phyloP scores from a whole-genome alignment of 768 basidiomycete species.

The Lactifluus piperatus region DNA sequence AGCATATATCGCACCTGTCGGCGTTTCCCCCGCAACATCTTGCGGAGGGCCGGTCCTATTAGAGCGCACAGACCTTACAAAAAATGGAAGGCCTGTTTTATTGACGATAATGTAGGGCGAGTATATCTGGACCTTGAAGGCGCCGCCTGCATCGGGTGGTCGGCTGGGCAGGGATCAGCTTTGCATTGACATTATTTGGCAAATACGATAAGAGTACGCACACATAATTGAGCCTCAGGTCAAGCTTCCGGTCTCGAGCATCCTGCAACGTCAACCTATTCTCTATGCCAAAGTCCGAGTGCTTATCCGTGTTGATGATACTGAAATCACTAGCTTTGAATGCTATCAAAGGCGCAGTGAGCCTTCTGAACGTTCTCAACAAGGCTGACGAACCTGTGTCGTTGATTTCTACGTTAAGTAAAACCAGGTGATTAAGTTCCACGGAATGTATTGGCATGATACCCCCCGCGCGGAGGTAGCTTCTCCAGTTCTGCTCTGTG shows the following conservation, averaged over 20 bases:
- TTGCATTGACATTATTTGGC: neutral
- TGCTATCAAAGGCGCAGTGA: slow-evolving; percentile 34
- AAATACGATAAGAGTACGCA: slow-evolving; percentile 32
- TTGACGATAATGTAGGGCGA: slow-evolving; percentile 86
- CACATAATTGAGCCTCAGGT: slow-evolving; percentile 86
- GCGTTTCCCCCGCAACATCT: slow-evolving; percentile 79
- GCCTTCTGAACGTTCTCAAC: neutral
- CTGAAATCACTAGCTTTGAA: slow-evolving; percentile 94
- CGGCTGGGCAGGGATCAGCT: slow-evolving; percentile 34
- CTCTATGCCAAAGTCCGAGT: slow-evolving; percentile 84
- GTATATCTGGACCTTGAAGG: slow-evolving; percentile 94
- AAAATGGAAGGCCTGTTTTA: slow-evolving; percentile 84
- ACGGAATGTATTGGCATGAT: slow-evolving; percentile 96
- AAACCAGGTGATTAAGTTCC: slow-evolving; percentile 79
- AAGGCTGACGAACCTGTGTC: slow-evolving; percentile 62
- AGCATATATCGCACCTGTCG: slow-evolving; percentile 38
- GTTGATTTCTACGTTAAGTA: slow-evolving; percentile 85
- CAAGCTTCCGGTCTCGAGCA: slow-evolving; percentile 61
- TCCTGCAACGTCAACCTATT: slow-evolving; percentile 65
- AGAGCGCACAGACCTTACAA: slow-evolving; percentile 53
- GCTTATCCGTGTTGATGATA: slow-evolving; percentile 91
- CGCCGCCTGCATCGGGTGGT: slow-evolving; percentile 85
- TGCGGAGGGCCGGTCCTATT: slow-evolving; percentile 54
- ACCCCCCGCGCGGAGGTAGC: slow-evolving; percentile 87
- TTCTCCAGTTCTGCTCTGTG: slow-evolving; percentile 88